These are phyloP conservation scores for Metschnikowia peoriensis DNA, from an alignment of 805 yeast genomes.

Conservation along the genomic window DNA sequence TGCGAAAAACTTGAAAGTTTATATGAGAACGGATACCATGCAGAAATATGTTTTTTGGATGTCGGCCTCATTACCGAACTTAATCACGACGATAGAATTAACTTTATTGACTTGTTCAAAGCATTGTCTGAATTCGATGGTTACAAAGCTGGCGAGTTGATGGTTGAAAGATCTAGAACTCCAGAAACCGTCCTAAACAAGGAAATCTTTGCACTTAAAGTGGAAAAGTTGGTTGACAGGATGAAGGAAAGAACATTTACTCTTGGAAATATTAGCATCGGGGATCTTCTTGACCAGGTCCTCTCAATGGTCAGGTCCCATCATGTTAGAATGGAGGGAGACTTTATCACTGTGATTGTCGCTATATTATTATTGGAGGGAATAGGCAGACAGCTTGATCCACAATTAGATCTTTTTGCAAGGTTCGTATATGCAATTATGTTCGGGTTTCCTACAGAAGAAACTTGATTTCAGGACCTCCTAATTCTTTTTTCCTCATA, in stretches of 20 bases:
- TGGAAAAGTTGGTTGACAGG: slow-evolving; percentile 74
- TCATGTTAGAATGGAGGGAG: slow-evolving; percentile 97
- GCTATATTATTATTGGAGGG: slow-evolving; percentile 92
- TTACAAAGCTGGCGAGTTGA: slow-evolving; percentile 87
- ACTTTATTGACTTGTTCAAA: slow-evolving; percentile 85
- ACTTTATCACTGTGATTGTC: slow-evolving; percentile 91
- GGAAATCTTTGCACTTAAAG: slow-evolving; percentile 84
- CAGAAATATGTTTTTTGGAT: slow-evolving; percentile 88
- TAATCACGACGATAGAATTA: slow-evolving; percentile 70
- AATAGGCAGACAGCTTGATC: slow-evolving; percentile 91
- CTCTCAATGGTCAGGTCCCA: slow-evolving; percentile 87
- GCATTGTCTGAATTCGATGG: slow-evolving; percentile 93
- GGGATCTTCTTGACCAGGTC: slow-evolving; percentile 85
- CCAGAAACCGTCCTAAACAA: slow-evolving; percentile 87
- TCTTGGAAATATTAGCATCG: slow-evolving; percentile 86
- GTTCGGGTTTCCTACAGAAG: slow-evolving; percentile 42
- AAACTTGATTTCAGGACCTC: slow-evolving; percentile 20
- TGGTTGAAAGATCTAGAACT: slow-evolving; percentile 92
- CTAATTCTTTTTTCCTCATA: too few species aligned
- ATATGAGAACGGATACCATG: slow-evolving; percentile 61
- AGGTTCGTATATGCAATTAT: slow-evolving; percentile 70
- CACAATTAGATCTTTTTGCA: slow-evolving; percentile 90
- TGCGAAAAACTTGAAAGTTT: slow-evolving; percentile 45
- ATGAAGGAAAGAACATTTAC: slow-evolving; percentile 89
- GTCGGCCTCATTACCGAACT: slow-evolving; percentile 93